A percentile compares a stretch with the other conserved stretches of the same genome.
Evolutionary conservation across 2,329 filamentous ascomycete species (phyloP).

Genomic region (Tolypocladium album): DNA sequence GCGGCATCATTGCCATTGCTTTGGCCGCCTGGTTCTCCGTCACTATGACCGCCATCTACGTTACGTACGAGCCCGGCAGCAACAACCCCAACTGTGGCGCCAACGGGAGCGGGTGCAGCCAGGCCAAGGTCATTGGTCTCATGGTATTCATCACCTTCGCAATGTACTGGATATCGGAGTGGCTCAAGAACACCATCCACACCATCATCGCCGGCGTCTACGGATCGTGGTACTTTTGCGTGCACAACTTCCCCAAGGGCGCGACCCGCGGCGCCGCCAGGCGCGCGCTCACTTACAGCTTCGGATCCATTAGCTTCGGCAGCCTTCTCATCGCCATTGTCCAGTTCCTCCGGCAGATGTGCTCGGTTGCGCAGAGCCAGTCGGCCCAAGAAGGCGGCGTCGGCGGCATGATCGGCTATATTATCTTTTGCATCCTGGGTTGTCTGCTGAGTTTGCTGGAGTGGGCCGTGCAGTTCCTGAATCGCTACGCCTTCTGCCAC

Average conservation of each 20-base stretch:
- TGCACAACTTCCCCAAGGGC: conserved; percentile 58
- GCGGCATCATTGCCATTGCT: conserved; percentile 63
- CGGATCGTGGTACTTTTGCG: conserved; percentile 84
- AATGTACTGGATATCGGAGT: conserved; percentile 89
- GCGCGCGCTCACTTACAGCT: conserved; percentile 79
- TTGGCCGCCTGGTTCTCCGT: conserved; percentile 80
- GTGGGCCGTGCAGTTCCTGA: conserved; percentile 82
- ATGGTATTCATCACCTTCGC: conserved; percentile 83
- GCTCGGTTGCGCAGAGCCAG: conserved; percentile 60
- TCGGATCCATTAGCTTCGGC: conserved; percentile 81
- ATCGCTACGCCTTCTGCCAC: conserved; percentile 85
- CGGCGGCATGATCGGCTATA: conserved; percentile 54
- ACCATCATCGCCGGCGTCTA: conserved; percentile 81
- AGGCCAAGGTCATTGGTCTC: conserved; percentile 70
- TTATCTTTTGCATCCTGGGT: conserved; percentile 63
- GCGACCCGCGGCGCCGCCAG: conserved; percentile 76
- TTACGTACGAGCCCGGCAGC: conserved; percentile 60
- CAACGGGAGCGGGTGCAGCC: conserved; percentile 52
- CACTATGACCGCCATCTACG: conserved; percentile 78
- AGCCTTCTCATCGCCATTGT: conserved; percentile 80
- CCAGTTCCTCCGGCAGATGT: conserved; percentile 72
- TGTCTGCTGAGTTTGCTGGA: conserved; percentile 70
- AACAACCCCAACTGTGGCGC: conserved; percentile 37
- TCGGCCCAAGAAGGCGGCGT: conserved; percentile 59
- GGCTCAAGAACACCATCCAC: conserved; percentile 88